Percentiles rank a stretch among this genome's conserved stretches.
phyloP scores from a whole-genome alignment of 106 monocot genomes.

The Iris macrosiphon region DNA sequence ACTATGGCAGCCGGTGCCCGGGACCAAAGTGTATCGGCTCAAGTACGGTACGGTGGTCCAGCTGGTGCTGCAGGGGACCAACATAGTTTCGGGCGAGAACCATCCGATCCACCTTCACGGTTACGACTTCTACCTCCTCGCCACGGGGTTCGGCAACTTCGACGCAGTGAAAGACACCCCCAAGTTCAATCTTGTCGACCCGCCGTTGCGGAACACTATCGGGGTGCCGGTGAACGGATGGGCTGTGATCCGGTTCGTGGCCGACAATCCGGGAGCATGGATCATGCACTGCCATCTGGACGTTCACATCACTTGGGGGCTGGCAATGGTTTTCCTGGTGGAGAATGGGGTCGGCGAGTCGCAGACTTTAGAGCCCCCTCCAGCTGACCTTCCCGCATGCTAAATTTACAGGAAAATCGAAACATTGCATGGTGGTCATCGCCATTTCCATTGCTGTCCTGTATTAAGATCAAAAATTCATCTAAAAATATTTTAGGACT shows the following conservation, averaged over 20 bases:
- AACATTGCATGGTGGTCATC: too few relatives aligned
- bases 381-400: conserved; percentile 49
- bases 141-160: conserved; percentile 51
- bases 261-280: conserved; percentile 67
- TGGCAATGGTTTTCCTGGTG: conserved; percentile 63
- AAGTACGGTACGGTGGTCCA: conserved; percentile 45
- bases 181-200: conserved; percentile 64
- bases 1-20: conserved; percentile 32
- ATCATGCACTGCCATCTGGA: conserved; percentile 77
- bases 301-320: conserved; percentile 55
- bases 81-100: conserved; percentile 41
- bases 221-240: conserved; percentile 66
- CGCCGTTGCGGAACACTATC: conserved; percentile 49
- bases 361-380: conserved; percentile 46
- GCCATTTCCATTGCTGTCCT: too few relatives aligned
- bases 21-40: conserved; percentile 31
- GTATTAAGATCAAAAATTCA: too few relatives aligned
- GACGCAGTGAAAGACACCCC: conserved; percentile 23
- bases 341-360: conserved; percentile 54
- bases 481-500: too few relatives aligned
- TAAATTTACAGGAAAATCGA: too few relatives aligned
- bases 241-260: conserved; percentile 56
- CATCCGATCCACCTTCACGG: conserved; percentile 78
- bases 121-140: conserved; percentile 57
- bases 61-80: conserved; percentile 62